These are phyloP conservation scores for Yarrowia deformans DNA, from an alignment of 805 yeast genomes.

Conservation along the genomic window DNA sequence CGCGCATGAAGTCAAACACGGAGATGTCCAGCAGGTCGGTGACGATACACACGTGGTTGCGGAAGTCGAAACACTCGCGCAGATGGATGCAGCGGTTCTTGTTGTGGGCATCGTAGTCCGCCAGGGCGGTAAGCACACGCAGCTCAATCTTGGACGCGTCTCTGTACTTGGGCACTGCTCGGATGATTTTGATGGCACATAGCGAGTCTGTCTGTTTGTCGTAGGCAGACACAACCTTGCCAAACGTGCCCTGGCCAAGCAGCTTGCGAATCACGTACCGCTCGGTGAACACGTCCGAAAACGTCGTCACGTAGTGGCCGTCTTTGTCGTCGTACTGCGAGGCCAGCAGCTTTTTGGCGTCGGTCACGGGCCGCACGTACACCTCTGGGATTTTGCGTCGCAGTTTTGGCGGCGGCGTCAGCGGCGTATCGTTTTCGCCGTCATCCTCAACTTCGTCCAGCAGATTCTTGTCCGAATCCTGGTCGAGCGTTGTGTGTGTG, in stretches of 20 bases:
- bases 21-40: slow-evolving; percentile 87
- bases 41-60: slow-evolving; percentile 93
- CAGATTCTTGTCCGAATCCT: slow-evolving; percentile 21
- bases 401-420: slow-evolving; percentile 44
- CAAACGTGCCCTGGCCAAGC: slow-evolving; percentile 92
- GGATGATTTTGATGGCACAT: slow-evolving; percentile 91
- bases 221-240: slow-evolving; percentile 84
- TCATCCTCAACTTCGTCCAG: neutral
- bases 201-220: slow-evolving; percentile 65
- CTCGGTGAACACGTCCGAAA: slow-evolving; percentile 58
- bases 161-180: slow-evolving; percentile 91
- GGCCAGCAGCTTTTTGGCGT: slow-evolving; percentile 36
- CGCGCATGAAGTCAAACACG: slow-evolving; percentile 86
- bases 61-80: slow-evolving; percentile 87
- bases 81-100: slow-evolving; percentile 81
- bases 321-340: slow-evolving; percentile 49
- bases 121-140: slow-evolving; percentile 76
- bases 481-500: slow-evolving; percentile 35
- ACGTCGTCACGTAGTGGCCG: slow-evolving; percentile 48
- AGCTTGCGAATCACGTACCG: slow-evolving; percentile 71
- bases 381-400: slow-evolving; percentile 48
- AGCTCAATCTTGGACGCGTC: slow-evolving; percentile 95
- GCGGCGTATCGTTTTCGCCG: slow-evolving; percentile 28
- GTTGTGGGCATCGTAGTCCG: slow-evolving; percentile 72
- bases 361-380: slow-evolving; percentile 45